A percentile compares a stretch with the other conserved stretches of the same genome.
These are phyloP conservation scores for Flammula alnicola DNA, from an alignment of 1,284 basidiomycete species.

Conservation along the genomic window DNA sequence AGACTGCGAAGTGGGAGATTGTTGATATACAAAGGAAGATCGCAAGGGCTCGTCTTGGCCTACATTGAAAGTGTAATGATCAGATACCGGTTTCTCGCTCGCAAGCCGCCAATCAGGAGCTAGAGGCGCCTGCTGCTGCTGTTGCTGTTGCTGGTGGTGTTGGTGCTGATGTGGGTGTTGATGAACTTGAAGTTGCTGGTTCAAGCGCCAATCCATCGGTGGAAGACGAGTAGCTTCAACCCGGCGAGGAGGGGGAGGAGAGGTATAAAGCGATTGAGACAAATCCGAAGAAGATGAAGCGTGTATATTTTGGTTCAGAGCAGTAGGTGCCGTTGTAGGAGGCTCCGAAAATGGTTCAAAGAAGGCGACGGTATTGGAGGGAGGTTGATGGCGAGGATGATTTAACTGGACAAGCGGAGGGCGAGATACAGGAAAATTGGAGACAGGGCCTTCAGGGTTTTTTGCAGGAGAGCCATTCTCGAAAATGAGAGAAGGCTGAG, in stretches of 20 bases:
- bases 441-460: constrained; percentile 39
- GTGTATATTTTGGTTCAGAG: constrained; percentile 29
- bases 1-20: constrained; percentile 29
- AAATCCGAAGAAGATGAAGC: constrained; percentile 25
- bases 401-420: constrained; percentile 26
- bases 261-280: constrained; percentile 39
- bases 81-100: constrained; percentile 30
- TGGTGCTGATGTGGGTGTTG: constrained; percentile 23
- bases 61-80: constrained; percentile 32
- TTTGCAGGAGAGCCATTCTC: constrained; percentile 46
- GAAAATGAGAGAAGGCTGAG: constrained; percentile 44
- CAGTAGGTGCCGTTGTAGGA: constrained; percentile 36
- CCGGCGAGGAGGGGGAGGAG: constrained; percentile 32
- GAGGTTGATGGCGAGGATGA: constrained; percentile 32
- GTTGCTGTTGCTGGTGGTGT: constrained; percentile 21
- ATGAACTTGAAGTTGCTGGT: constrained; percentile 24
- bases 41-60: constrained; percentile 33
- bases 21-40: constrained; percentile 37
- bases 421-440: constrained; percentile 35
- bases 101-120: constrained; percentile 37
- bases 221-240: constrained; percentile 29
- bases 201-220: constrained; percentile 41
- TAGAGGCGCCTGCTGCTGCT: constrained; percentile 10
- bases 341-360: constrained; percentile 59
- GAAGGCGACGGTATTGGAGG: constrained; percentile 42